These are phyloP conservation scores for Linnemannia schmuckeri DNA, from an alignment of 192 early-diverging fungal genomes.

Conservation along the genomic window DNA sequence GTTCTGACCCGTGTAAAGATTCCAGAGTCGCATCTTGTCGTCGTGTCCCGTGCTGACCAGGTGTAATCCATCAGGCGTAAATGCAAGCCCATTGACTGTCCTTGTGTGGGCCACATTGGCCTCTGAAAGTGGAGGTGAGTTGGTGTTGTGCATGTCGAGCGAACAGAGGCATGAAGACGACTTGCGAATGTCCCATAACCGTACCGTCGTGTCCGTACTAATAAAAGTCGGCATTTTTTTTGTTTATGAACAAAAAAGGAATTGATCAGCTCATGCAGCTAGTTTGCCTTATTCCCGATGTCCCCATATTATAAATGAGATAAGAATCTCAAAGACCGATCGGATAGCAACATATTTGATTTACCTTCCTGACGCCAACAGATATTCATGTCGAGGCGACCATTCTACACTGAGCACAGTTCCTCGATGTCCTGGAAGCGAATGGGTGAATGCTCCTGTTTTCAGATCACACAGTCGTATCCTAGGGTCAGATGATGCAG, in stretches of 20 bases:
- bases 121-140: conserved; percentile 44
- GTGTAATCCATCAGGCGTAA: conserved; percentile 71
- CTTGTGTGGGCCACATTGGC: conserved; percentile 67
- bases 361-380: conserved; percentile 82
- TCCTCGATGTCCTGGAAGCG: conserved; percentile 71
- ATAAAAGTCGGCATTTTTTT: neutral
- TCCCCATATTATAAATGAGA: neutral
- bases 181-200: conserved; percentile 90
- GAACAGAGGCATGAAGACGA: conserved; percentile 73
- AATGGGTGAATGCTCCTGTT: conserved; percentile 69
- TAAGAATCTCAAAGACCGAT: neutral
- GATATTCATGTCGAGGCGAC: conserved; percentile 80
- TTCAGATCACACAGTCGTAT: conserved; percentile 87
- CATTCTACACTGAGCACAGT: conserved; percentile 74
- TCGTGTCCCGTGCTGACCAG: conserved; percentile 74
- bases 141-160: conserved; percentile 72
- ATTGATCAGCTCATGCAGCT: neutral
- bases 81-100: conserved; percentile 73
- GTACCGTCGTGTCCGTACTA: conserved; percentile 74
- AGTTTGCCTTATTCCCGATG: neutral
- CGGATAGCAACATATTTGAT: conserved; percentile 7
- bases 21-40: conserved; percentile 76
- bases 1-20: conserved; percentile 66
- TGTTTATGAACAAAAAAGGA: conserved; percentile 8
- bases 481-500: conserved; percentile 72